Evolutionary conservation across 208 protist species (phyloP).

Genomic region (Tritrichomonas foetus): DNA sequence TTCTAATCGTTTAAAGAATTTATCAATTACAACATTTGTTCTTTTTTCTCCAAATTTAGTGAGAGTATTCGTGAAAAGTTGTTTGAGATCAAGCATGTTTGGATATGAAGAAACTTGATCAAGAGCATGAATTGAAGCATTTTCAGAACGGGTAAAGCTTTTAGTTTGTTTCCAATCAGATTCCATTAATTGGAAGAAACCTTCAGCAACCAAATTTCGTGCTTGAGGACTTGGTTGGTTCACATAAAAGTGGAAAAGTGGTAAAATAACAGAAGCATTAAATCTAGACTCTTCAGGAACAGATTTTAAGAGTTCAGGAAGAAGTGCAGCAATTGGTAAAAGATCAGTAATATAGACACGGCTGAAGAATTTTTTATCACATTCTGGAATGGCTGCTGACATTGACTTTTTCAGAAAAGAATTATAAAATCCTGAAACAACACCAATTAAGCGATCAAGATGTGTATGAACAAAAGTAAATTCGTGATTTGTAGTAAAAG

Average conservation of each 20-base stretch:
- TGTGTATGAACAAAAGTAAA: neutral
- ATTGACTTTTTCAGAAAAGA: neutral
- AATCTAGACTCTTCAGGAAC: neutral
- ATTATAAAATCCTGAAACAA: neutral
- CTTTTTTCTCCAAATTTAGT: neutral
- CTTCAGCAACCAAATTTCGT: neutral
- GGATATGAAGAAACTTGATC: neutral
- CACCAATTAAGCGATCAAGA: neutral
- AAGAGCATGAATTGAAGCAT: neutral
- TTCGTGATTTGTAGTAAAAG: neutral
- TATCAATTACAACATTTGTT: neutral
- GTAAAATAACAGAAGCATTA: neutral
- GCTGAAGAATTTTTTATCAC: neutral
- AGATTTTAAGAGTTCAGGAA: neutral
- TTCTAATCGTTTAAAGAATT: neutral
- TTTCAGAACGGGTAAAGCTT: neutral
- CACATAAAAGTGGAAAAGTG: conserved; percentile 13
- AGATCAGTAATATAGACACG: neutral
- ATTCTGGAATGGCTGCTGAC: neutral
- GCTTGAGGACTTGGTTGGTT: neutral
- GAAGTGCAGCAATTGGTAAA: neutral
- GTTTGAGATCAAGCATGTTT: neutral
- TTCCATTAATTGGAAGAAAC: neutral
- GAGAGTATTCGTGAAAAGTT: neutral
- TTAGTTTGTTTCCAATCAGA: neutral